Conservation (phyloP, 2,329 filamentous ascomycete genomes). For the Cladophialophora chaetospira region DNA sequence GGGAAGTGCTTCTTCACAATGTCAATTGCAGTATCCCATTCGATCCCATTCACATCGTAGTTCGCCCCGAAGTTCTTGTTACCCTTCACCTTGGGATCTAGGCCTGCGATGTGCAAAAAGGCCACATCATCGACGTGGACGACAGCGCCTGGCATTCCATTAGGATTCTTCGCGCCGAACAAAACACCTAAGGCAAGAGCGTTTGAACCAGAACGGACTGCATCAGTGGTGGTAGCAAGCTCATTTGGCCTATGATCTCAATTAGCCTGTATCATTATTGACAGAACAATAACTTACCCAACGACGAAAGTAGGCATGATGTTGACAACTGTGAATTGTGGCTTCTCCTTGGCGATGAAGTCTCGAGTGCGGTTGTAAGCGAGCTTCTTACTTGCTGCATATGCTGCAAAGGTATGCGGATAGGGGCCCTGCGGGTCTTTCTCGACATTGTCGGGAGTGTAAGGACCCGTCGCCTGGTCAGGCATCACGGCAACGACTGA, state of each 20-base stretch:
- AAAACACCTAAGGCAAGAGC: constrained; percentile 24
- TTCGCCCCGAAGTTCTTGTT: constrained; percentile 27
- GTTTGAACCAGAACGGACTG: constrained; percentile 32
- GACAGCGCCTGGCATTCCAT: constrained; percentile 14
- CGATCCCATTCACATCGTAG: constrained; percentile 11
- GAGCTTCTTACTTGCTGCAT: constrained; percentile 60
- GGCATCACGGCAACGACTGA: constrained; percentile 65
- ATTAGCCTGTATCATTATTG: too few relatives aligned
- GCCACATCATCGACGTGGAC: constrained; percentile 39
- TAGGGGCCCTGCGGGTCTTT: constrained; percentile 32
- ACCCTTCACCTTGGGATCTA: constrained; percentile 28
- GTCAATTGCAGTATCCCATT: constrained; percentile 47
- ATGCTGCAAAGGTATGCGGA: constrained; percentile 38
- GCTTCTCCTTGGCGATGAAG: constrained; percentile 59
- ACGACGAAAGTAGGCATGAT: constrained; percentile 66
- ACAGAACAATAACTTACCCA: too few relatives aligned
- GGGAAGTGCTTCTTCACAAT: constrained; percentile 47
- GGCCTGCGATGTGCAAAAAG: constrained; percentile 36
- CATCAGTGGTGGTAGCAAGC: constrained; percentile 29
- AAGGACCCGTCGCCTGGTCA: constrained; percentile 31
- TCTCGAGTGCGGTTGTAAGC: constrained; percentile 68
- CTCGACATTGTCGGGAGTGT: constrained; percentile 37
- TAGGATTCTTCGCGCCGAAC: constrained; percentile 13
- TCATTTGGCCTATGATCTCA: too few relatives aligned
- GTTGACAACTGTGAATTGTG: constrained; percentile 61